Percentiles rank a stretch among this genome's conserved stretches.
Evolutionary conservation across 768 basidiomycete species (phyloP).

Genomic region (Mycena metata): DNA sequence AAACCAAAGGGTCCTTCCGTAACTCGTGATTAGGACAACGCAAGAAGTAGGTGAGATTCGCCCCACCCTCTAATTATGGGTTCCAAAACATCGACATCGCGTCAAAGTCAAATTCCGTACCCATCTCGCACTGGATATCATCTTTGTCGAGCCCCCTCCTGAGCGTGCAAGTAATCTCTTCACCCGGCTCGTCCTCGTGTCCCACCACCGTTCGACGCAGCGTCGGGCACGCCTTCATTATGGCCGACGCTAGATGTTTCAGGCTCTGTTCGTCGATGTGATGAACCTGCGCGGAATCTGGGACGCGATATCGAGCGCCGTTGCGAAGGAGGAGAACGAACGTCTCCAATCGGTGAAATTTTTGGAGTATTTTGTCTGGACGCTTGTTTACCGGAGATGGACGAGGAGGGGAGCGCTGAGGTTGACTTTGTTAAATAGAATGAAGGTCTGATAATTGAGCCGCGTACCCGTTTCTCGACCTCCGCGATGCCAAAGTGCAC

Average conservation of each 20-base stretch:
- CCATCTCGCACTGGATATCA: neutral
- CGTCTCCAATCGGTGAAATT: neutral
- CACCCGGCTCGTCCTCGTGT: neutral
- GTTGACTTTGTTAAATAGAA: neutral
- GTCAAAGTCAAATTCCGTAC: neutral
- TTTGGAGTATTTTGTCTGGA: neutral
- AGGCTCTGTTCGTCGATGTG: neutral
- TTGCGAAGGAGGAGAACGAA: constrained; percentile 10
- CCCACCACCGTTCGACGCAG: constrained; percentile 7
- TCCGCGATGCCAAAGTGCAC: constrained; percentile 13
- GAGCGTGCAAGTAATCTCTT: constrained; percentile 10
- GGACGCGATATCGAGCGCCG: neutral
- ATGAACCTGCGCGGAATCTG: neutral
- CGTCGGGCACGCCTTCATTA: constrained; percentile 15
- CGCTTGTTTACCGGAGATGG: neutral
- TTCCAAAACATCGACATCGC: constrained; percentile 26
- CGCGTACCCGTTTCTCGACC: neutral
- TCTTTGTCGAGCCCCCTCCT: neutral
- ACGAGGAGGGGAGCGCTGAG: too few species aligned
- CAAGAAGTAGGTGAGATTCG: too few species aligned
- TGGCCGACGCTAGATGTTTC: neutral
- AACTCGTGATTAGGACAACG: too few species aligned
- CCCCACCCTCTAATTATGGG: too few species aligned
- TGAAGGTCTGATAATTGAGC: too few species aligned
- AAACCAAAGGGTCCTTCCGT: too few species aligned